A percentile compares a stretch with the other conserved stretches of the same genome.
Evolutionary conservation across 345 rosid species (phyloP).

Genomic region (Eucalyptus sideroxylon): DNA sequence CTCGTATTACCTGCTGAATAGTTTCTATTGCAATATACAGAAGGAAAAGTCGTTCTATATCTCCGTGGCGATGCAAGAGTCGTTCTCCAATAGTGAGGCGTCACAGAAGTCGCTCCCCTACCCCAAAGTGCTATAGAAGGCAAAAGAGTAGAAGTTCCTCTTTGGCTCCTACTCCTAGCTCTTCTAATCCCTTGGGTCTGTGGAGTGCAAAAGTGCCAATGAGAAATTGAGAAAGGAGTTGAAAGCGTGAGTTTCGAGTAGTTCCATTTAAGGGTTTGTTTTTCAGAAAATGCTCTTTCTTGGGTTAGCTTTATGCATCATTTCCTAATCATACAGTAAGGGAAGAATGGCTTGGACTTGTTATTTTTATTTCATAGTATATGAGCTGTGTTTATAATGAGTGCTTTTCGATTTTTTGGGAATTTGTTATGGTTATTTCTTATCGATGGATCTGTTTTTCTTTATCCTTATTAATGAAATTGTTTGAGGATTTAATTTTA

Average conservation of each 20-base stretch:
- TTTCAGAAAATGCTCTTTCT: not conserved
- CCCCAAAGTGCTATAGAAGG: slow-evolving; percentile 63
- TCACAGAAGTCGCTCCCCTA: slow-evolving; percentile 59
- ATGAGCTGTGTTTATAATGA: too few relatives aligned
- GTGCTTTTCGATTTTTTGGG: too few relatives aligned
- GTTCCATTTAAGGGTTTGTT: not conserved
- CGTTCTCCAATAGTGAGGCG: slow-evolving; percentile 54
- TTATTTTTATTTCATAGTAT: too few relatives aligned
- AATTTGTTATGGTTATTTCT: too few relatives aligned
- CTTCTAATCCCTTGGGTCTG: slow-evolving; percentile 51
- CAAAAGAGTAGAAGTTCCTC: slow-evolving; percentile 77
- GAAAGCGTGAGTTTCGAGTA: not conserved
- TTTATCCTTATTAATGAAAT: not conserved
- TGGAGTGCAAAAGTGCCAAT: slow-evolving; percentile 51
- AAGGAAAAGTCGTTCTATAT: not conserved
- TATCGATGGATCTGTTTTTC: not conserved
- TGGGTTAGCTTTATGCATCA: not conserved
- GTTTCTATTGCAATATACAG: slow-evolving; percentile 36
- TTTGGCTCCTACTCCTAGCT: slow-evolving; percentile 44
- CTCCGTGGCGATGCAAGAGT: slow-evolving; percentile 57
- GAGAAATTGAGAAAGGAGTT: slow-evolving; percentile 50
- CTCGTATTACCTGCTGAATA: slow-evolving; percentile 21
- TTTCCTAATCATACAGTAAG: not conserved
- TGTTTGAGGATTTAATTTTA: not conserved
- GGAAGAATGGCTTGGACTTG: not conserved